Evolutionary conservation across 2,329 filamentous ascomycete genomes (phyloP).

Genomic region (Trichothecium roseum): DNA sequence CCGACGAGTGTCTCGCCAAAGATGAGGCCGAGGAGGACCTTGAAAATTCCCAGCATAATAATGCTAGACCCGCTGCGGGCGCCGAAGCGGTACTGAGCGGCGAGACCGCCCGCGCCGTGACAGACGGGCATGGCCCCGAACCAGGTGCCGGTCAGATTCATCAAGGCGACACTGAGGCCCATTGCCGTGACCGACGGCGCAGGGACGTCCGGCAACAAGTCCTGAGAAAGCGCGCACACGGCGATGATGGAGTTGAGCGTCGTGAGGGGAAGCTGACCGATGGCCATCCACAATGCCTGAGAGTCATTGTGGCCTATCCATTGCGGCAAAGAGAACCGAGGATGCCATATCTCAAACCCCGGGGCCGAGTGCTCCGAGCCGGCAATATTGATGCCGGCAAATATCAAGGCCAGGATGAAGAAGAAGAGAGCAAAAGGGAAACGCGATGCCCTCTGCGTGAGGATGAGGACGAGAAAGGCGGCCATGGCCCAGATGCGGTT

Average conservation of each 20-base stretch:
- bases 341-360: slow-evolving; percentile 48
- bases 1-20: slow-evolving; percentile 66
- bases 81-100: slow-evolving; percentile 85
- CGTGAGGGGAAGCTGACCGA: slow-evolving; percentile 84
- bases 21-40: slow-evolving; percentile 64
- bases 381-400: slow-evolving; percentile 41
- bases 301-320: slow-evolving; percentile 18
- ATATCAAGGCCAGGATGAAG: slow-evolving; percentile 56
- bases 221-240: slow-evolving; percentile 65
- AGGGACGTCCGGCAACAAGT: slow-evolving; percentile 61
- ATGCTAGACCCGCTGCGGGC: slow-evolving; percentile 79
- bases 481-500: slow-evolving; percentile 69
- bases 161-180: slow-evolving; percentile 68
- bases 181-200: slow-evolving; percentile 65
- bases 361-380: slow-evolving; percentile 29
- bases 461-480: slow-evolving; percentile 61
- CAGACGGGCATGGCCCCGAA: slow-evolving; percentile 94
- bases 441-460: slow-evolving; percentile 52
- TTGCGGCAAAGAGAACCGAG: slow-evolving; percentile 29
- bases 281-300: slow-evolving; percentile 45
- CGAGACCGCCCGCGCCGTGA: slow-evolving; percentile 83
- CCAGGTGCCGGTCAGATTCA: slow-evolving; percentile 82
- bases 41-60: slow-evolving; percentile 66
- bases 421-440: slow-evolving; percentile 72
- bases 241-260: slow-evolving; percentile 89